These are phyloP conservation scores for Lactifluus subvellereus DNA, from an alignment of 768 basidiomycete species.

Conservation along the genomic window DNA sequence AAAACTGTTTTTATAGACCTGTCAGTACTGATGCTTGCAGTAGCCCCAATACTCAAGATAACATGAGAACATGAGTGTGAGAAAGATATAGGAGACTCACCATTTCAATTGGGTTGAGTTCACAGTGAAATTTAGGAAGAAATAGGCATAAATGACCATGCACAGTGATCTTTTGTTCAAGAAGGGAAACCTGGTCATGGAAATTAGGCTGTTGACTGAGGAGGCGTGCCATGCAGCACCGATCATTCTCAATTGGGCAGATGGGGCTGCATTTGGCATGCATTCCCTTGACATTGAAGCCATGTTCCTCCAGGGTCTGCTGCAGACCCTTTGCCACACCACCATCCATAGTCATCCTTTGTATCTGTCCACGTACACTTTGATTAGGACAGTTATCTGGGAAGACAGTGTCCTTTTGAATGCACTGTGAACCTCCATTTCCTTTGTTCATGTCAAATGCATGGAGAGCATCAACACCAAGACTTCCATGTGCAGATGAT, in stretches of 20 bases:
- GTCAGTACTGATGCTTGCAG: not conserved
- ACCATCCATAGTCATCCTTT: not conserved
- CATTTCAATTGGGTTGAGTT: not conserved
- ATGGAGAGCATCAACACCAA: not conserved
- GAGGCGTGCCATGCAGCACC: not conserved
- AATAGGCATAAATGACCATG: not conserved
- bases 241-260: not conserved
- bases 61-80: too few relatives aligned
- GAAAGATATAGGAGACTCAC: too few relatives aligned
- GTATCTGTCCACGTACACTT: not conserved
- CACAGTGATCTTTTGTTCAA: not conserved
- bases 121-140: not conserved
- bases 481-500: not conserved
- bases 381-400: not conserved
- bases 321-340: not conserved
- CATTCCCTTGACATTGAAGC: not conserved
- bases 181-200: not conserved
- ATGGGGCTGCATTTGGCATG: not conserved
- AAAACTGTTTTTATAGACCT: too few relatives aligned
- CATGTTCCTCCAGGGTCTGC: not conserved
- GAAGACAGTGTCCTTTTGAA: not conserved
- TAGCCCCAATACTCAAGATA: not conserved
- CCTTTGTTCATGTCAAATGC: not conserved
- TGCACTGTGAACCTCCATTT: not conserved
- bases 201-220: slow-evolving; percentile 1